Evolutionary conservation across 768 basidiomycete genomes (phyloP), one percentile per base, ranked within the genome.

Genomic region (Xanthoconium purpureum): DNA sequence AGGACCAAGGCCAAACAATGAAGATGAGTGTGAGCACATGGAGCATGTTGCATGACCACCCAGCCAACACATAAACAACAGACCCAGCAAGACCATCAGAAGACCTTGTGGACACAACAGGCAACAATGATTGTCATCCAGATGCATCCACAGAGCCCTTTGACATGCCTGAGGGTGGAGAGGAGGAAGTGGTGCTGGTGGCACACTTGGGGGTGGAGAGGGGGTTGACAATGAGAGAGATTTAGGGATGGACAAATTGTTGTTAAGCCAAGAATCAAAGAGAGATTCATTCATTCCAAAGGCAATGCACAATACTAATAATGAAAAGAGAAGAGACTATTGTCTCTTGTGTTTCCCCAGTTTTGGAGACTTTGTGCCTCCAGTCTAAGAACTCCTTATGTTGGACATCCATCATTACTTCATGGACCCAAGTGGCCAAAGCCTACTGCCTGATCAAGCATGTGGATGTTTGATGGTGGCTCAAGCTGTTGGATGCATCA

Each of bases 321-420:
- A 24, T 24, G 85, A 80, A 80, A 85, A 87, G 47, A 89, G 74
- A 56, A 90, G 66, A 15, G 89, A 90, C 43, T 83, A 78, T 62
- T 87, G 84, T 61, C 83, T 87, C 73, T 85, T 88, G 61, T 89
- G 85, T 59, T 79, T 81, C 40, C 73, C 64, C 4, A 61, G 61
- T 63, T 76, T 80, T 39, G 63, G 63, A 39, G 74, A 50, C 49
- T 65, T 62, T 11, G 70, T 62, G 33, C 58, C 44, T 49, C 20
- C 46, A 28, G 57, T 44, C 1, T 0, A 71, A 64, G 36, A 88
- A 73, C 43, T 76, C 75, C 37, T 71, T 68, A 28, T 66, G 67
- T 11, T 74, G 70, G 50, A 89, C 62, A 64, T 91, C 83, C 70
- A 89, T 84, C 9, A 75, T 73, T n/a, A 90, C 80, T 63, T 87